Percentiles rank a stretch among this genome's conserved stretches.
Evolutionary conservation across 2,329 filamentous ascomycete genomes (phyloP).

Genomic region (Reticulascus tulasneorum): DNA sequence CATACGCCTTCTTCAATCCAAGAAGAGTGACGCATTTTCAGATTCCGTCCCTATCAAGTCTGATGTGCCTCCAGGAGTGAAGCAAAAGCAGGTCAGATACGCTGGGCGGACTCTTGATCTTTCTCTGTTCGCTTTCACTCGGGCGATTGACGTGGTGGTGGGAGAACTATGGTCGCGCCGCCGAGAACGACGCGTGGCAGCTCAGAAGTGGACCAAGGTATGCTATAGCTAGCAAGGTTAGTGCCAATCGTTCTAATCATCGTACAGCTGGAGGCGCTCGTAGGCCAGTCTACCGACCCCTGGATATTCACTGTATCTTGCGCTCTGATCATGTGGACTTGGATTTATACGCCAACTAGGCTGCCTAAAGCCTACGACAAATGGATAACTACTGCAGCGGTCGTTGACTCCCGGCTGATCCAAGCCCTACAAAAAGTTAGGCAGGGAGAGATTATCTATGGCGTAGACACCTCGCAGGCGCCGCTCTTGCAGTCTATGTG

Average conservation of each 20-base stretch:
- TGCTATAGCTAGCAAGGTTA: conserved; percentile 9
- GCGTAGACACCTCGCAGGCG: conserved; percentile 67
- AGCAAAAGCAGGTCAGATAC: conserved; percentile 23
- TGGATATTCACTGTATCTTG: conserved; percentile 68
- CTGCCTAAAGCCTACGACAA: conserved; percentile 72
- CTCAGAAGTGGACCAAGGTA: conserved; percentile 45
- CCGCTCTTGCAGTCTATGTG: conserved; percentile 69
- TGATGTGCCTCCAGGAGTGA: conserved; percentile 19
- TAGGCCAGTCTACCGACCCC: conserved; percentile 55
- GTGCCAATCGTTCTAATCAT: conserved; percentile 9
- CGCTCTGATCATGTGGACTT: conserved; percentile 82
- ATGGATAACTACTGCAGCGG: conserved; percentile 76
- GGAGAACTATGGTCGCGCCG: conserved; percentile 60
- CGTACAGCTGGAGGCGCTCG: conserved; percentile 32
- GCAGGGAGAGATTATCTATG: conserved; percentile 64
- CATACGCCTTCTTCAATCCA: conserved; percentile 54
- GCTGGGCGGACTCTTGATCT: conserved; percentile 77
- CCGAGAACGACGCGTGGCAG: conserved; percentile 38
- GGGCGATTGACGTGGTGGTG: conserved; percentile 68
- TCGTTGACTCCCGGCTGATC: conserved; percentile 70
- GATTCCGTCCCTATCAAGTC: conserved; percentile 30
- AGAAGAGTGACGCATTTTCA: conserved; percentile 40
- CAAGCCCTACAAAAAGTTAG: conserved; percentile 67
- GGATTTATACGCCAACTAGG: conserved; percentile 71
- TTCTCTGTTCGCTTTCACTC: conserved; percentile 70